These are phyloP conservation scores for Exobasidium cylindrosporum DNA, from an alignment of 1,284 basidiomycete genomes.

Conservation along the genomic window DNA sequence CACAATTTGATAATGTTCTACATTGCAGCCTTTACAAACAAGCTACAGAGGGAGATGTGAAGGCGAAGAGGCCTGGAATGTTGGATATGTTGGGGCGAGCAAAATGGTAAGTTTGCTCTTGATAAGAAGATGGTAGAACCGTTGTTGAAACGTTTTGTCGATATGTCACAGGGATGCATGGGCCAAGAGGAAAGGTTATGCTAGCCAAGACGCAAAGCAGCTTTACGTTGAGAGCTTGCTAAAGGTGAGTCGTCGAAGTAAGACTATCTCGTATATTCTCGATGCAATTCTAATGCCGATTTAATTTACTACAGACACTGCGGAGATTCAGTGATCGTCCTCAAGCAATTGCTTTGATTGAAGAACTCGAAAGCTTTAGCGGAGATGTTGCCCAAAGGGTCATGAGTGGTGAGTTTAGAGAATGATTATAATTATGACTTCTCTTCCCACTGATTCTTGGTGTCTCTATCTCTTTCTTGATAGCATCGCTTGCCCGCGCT, in stretches of 20 bases:
- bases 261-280: not conserved
- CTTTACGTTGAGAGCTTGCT: conserved; percentile 82
- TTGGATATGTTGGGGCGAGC: conserved; percentile 90
- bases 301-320: conserved; percentile 67
- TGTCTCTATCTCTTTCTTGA: not conserved
- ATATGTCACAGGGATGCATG: conserved; percentile 67
- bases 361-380: conserved; percentile 77
- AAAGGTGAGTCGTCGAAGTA: conserved; percentile 62
- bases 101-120: conserved; percentile 76
- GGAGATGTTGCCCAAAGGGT: conserved; percentile 69
- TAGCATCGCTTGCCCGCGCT: conserved; percentile 13
- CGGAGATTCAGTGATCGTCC: conserved; percentile 79
- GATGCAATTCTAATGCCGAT: not conserved
- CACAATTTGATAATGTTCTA: not conserved
- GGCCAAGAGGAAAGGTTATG: conserved; percentile 81
- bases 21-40: conserved; percentile 71
- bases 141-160: no score
- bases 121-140: no score
- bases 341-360: conserved; percentile 69
- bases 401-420: conserved; percentile 64
- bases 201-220: conserved; percentile 77
- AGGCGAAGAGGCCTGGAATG: conserved; percentile 73
- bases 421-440: not conserved
- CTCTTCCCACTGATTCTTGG: no score
- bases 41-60: conserved; percentile 87